Evolutionary conservation across 2,329 filamentous ascomycete genomes (phyloP).

Genomic region (Hypoxylon sp.): DNA sequence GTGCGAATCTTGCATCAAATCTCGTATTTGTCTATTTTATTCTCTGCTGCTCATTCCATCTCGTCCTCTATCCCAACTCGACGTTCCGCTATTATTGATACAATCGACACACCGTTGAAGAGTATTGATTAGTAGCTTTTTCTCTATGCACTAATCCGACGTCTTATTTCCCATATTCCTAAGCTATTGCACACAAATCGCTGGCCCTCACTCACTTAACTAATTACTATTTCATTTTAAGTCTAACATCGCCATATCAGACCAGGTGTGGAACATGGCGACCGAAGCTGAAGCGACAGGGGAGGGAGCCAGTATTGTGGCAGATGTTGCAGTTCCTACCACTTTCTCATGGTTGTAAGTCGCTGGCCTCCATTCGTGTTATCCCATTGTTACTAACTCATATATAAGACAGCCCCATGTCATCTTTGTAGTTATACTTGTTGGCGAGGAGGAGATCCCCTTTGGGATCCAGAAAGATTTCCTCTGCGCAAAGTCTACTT

Average conservation of each 20-base stretch:
- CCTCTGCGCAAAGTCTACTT: slow-evolving; percentile 64
- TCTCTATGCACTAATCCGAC: background rate
- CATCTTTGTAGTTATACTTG: slow-evolving; percentile 67
- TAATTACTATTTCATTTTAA: background rate
- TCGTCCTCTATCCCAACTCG: background rate
- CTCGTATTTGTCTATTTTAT: background rate
- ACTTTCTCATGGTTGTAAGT: slow-evolving; percentile 42
- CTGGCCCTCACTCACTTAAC: background rate
- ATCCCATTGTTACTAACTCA: slow-evolving; percentile 20
- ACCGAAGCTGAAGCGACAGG: slow-evolving; percentile 14
- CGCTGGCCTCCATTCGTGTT: background rate
- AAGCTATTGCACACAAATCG: background rate
- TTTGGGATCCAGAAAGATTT: slow-evolving; percentile 73
- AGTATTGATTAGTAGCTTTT: background rate
- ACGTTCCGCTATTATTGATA: background rate
- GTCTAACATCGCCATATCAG: slow-evolving; percentile 14
- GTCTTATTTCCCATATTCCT: background rate
- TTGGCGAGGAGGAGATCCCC: slow-evolving; percentile 65
- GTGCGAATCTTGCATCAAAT: slow-evolving; percentile 1
- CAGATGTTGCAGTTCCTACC: background rate
- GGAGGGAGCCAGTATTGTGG: background rate
- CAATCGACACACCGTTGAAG: background rate
- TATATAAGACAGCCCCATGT: slow-evolving; percentile 65
- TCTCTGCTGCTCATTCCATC: background rate
- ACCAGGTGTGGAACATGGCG: slow-evolving; percentile 23